Base-by-base conservation (phyloP, 352 stramenopile species). In the Globisporangium nagaii region DNA sequence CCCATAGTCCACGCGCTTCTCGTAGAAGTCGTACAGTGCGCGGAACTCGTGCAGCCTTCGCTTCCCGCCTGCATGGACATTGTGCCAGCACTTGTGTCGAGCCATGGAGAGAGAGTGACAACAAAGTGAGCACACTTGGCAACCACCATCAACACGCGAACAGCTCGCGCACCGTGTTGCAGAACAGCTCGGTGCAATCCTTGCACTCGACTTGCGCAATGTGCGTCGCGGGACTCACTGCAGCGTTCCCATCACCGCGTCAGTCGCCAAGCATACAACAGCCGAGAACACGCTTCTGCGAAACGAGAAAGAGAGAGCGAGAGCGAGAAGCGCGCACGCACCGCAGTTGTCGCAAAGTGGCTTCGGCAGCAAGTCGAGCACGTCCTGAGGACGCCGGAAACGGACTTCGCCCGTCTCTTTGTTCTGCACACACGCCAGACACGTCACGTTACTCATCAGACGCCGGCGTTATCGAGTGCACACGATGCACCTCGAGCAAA, bases 341-440 rank as follows among this genome's bases (percentile, higher is more conserved):
- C 80, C 71, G 63, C 93, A 98, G 65, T 98, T 97, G 53, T 82
- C 78, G 63, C 94, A 98, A 4, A 74, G 32, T 20, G 89, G 94
- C 31, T 80, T 82, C 0, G 81, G 81, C 51, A 97, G 68, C 48
- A 98, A 47, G 65, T 98, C 90, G 41, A 98, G 75, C 12, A 98
- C 60, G 48, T 96, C 84, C 61, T 98, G 90, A 15, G 90, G 94
- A 22, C 85, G 74, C 7, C 93, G 81, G 61, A 93, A 94, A 13
- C 88, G 73, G 20, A 97, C 91, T 69, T 98, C 93, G 1, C 91
- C 93, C 10, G 84, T 97, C 46, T 93, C 79, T 73, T 91, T 89
- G 66, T 97, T 97, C 83, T 93, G 50, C 15, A n/a, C 36, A 17
- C 17, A 47, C 31, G 31, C 22, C 13, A 11, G 46, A 15, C 22